A percentile compares a stretch with the other conserved stretches of the same genome.
Evolutionary conservation across 345 rosid genomes (phyloP).

Genomic region (Eucalyptus tenuipes): DNA sequence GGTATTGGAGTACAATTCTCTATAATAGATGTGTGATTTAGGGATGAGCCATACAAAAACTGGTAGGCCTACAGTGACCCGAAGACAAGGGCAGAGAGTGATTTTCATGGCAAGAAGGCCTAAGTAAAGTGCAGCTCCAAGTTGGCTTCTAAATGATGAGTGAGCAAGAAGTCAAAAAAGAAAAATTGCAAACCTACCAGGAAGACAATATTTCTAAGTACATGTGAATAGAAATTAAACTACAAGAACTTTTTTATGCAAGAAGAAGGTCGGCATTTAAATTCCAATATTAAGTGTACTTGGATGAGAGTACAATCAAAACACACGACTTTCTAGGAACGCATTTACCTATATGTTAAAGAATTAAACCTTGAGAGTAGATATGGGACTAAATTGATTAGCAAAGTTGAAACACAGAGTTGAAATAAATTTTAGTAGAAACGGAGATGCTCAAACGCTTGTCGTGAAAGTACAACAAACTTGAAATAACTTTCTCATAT

Average conservation of each 20-base stretch:
- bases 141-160: not conserved
- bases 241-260: not conserved
- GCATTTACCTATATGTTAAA: not conserved
- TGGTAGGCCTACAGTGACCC: not conserved
- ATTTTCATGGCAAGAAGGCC: not conserved
- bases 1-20: not conserved
- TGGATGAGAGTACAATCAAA: not conserved
- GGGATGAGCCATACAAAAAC: not conserved
- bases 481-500: not conserved
- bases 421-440: not conserved
- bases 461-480: not conserved
- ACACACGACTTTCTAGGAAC: not conserved
- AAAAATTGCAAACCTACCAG: not conserved
- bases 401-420: not conserved
- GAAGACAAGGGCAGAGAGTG: not conserved
- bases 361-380: not conserved
- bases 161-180: not conserved
- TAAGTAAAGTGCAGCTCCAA: not conserved
- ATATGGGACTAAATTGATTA: not conserved
- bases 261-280: not conserved
- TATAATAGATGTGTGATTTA: not conserved
- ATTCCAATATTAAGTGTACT: not conserved
- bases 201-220: not conserved
- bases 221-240: not conserved
- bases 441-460: not conserved